Evolutionary conservation across 176 grass and related monocot genomes (phyloP), one percentile per base, ranked within the genome.

Genomic region (Aegilops speltoides): DNA sequence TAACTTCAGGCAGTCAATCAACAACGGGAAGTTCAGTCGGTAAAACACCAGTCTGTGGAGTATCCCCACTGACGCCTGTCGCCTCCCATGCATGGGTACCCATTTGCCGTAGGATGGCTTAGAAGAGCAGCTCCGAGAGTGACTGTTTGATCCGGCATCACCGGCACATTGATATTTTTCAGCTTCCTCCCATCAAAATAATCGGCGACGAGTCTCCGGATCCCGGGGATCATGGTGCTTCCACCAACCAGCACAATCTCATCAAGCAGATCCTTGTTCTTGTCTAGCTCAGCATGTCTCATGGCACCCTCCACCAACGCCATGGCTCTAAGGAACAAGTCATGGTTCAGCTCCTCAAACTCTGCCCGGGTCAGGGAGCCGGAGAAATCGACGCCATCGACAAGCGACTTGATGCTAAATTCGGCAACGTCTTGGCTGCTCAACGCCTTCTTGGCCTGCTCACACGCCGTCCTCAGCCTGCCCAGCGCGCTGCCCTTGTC

Each of bases 391-490:
- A 26, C 9, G 9, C 74, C 83, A 3, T 26, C 62, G 8, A 76
- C 45, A 15, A 76, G 43, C 9, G 41, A 76, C 19, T 26, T 20
- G 15, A 68, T 41, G 75, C 9, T 26, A 16, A 38, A 4, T 8
- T 6, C 9, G 10, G 64, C 67, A 26, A 62, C 7, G 2, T 61
- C 24, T 4, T 23, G 52, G 8, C 60, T 56, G 76, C 85, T 86
- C 66, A 80, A 23, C 5, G 26, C 37, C 77, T 80, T 86, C 66
- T 86, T 86, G 77, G 85, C 85, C 34, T 50, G 52, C 66, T 86
- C 85, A 26, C 85, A 80, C 8, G 52, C 77, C 20, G 14, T 29
- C 52, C 7, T 80, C 20, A 86, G 5, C 22, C 13, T 48, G 12
- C 54, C 33, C 25, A 45, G 34, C 10, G 65, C 76, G 10, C 8